phyloP scores from a whole-genome alignment of 768 basidiomycete species.

The Boletus huronensis region DNA sequence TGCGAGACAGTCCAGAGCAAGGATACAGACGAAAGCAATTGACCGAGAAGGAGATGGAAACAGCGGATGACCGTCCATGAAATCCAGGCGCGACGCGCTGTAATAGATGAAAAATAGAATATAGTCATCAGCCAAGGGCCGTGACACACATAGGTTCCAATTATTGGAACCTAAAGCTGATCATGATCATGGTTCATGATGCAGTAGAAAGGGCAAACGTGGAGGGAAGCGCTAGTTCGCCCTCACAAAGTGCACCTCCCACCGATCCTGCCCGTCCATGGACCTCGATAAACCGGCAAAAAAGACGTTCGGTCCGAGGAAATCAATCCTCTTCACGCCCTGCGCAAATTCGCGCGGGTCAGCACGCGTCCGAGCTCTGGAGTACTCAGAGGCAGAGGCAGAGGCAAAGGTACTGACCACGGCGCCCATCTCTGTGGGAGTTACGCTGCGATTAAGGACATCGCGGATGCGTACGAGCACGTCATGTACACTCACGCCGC shows the following conservation, averaged over 20 bases:
- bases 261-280: slow-evolving; percentile 26
- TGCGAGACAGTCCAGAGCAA: slow-evolving; percentile 6
- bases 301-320: slow-evolving; percentile 30
- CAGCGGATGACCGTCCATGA: slow-evolving; percentile 12
- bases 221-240: slow-evolving; percentile 7
- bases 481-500: slow-evolving; percentile 28
- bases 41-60: not conserved
- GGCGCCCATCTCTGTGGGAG: slow-evolving; percentile 23
- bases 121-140: slow-evolving; percentile 1
- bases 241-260: slow-evolving; percentile 27
- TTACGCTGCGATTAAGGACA: slow-evolving; percentile 24
- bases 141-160: slow-evolving; percentile 8
- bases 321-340: slow-evolving; percentile 40
- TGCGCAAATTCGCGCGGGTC: slow-evolving; percentile 37
- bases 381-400: slow-evolving; percentile 28
- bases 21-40: slow-evolving; percentile 12
- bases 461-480: slow-evolving; percentile 29
- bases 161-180: slow-evolving; percentile 8
- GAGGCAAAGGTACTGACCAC: slow-evolving; percentile 20
- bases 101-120: slow-evolving; percentile 21
- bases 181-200: slow-evolving; percentile 16
- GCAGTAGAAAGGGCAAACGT: not conserved
- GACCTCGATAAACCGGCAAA: slow-evolving; percentile 33
- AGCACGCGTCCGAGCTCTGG: slow-evolving; percentile 26
- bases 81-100: not conserved